Evolutionary conservation across 208 protist species (phyloP).

Genomic region (Naegleria fowleri): DNA sequence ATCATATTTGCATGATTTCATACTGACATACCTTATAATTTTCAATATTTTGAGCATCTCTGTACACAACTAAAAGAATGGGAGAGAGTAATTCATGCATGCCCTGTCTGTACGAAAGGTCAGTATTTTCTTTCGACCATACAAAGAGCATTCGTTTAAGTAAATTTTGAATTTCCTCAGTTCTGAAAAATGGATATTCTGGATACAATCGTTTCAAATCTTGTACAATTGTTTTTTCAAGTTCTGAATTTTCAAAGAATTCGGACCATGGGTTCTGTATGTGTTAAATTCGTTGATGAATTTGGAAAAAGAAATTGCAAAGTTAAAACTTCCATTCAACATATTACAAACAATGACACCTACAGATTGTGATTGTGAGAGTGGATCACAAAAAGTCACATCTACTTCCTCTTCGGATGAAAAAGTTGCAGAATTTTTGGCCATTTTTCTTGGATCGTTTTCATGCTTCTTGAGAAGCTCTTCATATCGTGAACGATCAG

Average conservation of each 20-base stretch:
- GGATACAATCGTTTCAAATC: conserved; percentile 33
- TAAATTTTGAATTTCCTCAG: background rate
- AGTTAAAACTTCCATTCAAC: background rate
- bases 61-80: conserved; percentile 56
- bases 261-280: conserved; percentile 23
- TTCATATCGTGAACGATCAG: background rate
- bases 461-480: background rate
- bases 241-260: conserved; percentile 35
- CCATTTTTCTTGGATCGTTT: background rate
- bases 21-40: no score
- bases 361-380: background rate
- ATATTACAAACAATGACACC: background rate
- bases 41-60: conserved; percentile 1
- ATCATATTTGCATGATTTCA: no score
- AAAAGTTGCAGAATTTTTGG: background rate
- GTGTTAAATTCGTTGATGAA: background rate
- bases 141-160: conserved; percentile 23
- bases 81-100: conserved; percentile 80
- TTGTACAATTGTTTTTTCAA: conserved; percentile 31
- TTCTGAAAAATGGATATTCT: conserved; percentile 35
- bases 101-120: conserved; percentile 66
- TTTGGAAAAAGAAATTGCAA: background rate
- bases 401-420: background rate
- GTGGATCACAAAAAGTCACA: background rate
- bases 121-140: conserved; percentile 34